Evolutionary conservation across 345 rosid species (phyloP).

Genomic region (Murraya koenigii): DNA sequence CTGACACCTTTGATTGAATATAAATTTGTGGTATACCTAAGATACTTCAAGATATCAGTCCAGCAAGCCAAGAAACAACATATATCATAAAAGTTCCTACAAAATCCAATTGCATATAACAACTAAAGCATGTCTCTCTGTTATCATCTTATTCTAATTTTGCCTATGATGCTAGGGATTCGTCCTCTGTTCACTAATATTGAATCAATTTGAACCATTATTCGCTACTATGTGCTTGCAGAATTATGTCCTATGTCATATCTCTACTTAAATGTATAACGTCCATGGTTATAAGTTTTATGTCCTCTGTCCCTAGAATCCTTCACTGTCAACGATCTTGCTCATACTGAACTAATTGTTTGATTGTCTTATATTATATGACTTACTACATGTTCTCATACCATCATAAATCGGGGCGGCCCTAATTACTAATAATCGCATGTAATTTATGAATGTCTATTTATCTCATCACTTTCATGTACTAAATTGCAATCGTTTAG

Average conservation of each 20-base stretch:
- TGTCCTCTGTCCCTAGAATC: not conserved
- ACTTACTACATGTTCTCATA: not conserved
- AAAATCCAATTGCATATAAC: no score
- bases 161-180: no score
- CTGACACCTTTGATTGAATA: no score
- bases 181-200: no score
- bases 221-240: not conserved
- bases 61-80: no score
- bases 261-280: not conserved
- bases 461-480: not conserved
- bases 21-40: no score
- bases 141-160: no score
- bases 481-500: not conserved
- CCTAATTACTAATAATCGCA: not conserved
- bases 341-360: not conserved
- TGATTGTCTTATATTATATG: not conserved
- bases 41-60: no score
- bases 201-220: no score
- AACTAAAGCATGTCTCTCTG: no score
- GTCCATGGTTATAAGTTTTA: not conserved
- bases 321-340: not conserved
- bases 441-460: not conserved
- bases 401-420: not conserved
- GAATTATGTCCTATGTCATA: not conserved
- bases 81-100: no score